Evolutionary conservation across 2,329 filamentous ascomycete genomes (phyloP), one percentile per base, ranked within the genome.

Genomic region (Diaporthe sp.): DNA sequence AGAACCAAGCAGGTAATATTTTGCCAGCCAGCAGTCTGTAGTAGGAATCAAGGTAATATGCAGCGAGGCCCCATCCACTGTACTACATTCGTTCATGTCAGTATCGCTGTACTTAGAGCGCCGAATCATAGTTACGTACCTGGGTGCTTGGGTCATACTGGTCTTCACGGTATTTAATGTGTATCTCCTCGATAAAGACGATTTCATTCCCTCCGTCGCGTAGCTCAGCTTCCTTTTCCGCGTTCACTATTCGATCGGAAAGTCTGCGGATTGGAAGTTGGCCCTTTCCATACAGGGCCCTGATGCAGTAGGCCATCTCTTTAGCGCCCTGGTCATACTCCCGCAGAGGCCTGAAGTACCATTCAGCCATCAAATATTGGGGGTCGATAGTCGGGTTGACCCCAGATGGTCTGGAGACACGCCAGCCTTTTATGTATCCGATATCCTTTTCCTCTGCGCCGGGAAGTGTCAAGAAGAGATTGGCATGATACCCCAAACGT

Each of bases 401-500:
- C 10, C 30, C 45, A 7, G 64, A 25, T 7, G 45, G 64, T 9
- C 28, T 67, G n/a, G 64, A 52, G 25, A 52, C 17, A 22, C 45
- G 64, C 64, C 64, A 67, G 13, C 30, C 64, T 52, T 12, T 67
- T 25, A 67, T 67, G 2, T 52, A 38, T 38, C 64, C 64, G 8
- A 67, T 33, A 2, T 52, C 47, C 22, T 30, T 52, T 45, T 67
- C 58, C 9, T 19, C 25, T 7, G 7, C 45, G 25, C 28, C n/a
- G 5, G 4, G 12, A 5, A 4, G 15, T 9, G 12, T 38, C 22
- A 67, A 7, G 13, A 35, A 67, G 4, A 67, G n/a, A 10, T 15
- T 67, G 22, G 64, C 64, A 40, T 67, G 45, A 50, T 67, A 67
- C 7, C 64, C 64, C 4, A 67, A 35, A 38, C 64, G 64, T 15